A percentile compares a stretch with the other conserved stretches of the same genome.
These are phyloP conservation scores for Eimeria praecox DNA, from an alignment of 169 alveolate genomes.

Conservation along the genomic window DNA sequence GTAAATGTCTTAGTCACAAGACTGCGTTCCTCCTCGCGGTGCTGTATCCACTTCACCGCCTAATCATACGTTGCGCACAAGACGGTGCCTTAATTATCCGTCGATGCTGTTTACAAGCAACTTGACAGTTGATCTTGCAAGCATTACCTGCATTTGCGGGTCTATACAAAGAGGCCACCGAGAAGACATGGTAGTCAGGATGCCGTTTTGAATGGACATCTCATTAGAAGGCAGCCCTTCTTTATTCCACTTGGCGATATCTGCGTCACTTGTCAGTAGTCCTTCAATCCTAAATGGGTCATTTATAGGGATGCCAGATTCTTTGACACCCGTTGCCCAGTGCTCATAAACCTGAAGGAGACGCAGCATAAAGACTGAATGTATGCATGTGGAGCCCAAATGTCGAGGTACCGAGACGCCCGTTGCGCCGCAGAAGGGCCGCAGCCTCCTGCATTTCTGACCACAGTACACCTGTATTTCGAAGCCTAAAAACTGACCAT, in stretches of 20 bases:
- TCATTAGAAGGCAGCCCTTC: slow-evolving; percentile 97
- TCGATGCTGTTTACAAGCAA: neutral
- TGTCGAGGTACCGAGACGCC: neutral
- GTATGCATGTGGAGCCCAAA: neutral
- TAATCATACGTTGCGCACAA: slow-evolving; percentile 30
- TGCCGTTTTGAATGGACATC: slow-evolving; percentile 95
- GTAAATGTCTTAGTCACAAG: slow-evolving; percentile 92
- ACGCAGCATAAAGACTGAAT: neutral
- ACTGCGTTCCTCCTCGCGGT: slow-evolving; percentile 90
- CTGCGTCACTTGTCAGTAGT: slow-evolving; percentile 94
- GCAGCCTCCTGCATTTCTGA: neutral
- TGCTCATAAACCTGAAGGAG: slow-evolving; percentile 87
- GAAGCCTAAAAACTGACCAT: slow-evolving; percentile 87
- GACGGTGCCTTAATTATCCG: neutral
- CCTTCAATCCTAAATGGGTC: slow-evolving; percentile 92
- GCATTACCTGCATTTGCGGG: slow-evolving; percentile 92
- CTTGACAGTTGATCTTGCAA: neutral
- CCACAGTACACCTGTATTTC: neutral
- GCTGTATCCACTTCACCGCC: slow-evolving; percentile 94
- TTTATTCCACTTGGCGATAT: slow-evolving; percentile 94
- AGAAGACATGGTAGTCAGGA: slow-evolving; percentile 93
- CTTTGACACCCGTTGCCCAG: slow-evolving; percentile 91
- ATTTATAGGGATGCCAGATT: slow-evolving; percentile 89
- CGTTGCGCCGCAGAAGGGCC: neutral
- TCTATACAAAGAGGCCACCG: slow-evolving; percentile 97